Percentiles rank a stretch among this genome's conserved stretches.
phyloP scores from a whole-genome alignment of 208 protist species.

The Trypanosoma lewisi region DNA sequence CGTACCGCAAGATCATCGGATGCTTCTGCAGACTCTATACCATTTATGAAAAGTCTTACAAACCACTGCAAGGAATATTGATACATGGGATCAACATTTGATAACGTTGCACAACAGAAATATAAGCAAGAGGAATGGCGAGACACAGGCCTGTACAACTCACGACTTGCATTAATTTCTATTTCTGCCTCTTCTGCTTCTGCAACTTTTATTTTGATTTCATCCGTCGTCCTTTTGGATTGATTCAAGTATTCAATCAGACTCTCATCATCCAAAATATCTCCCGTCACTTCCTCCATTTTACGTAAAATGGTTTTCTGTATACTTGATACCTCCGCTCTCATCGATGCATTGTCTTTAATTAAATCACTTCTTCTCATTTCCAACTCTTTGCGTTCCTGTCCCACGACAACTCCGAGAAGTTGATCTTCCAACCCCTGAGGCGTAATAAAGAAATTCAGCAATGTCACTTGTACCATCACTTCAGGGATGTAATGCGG shows the following conservation, averaged over 20 bases:
- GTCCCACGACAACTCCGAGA: slow-evolving; percentile 95
- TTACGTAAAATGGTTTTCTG: slow-evolving; percentile 96
- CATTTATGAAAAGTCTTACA: slow-evolving; percentile 92
- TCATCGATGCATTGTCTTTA: slow-evolving; percentile 95
- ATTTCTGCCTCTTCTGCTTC: slow-evolving; percentile 96
- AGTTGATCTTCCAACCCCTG: slow-evolving; percentile 98
- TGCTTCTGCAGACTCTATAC: slow-evolving; percentile 83
- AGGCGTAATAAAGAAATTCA: slow-evolving; percentile 99
- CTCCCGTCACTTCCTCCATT: slow-evolving; percentile 93
- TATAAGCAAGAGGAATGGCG: slow-evolving; percentile 95
- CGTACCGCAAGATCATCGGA: slow-evolving; percentile 83
- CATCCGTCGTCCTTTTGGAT: slow-evolving; percentile 94
- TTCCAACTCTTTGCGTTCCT: slow-evolving; percentile 97
- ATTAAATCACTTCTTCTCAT: slow-evolving; percentile 94
- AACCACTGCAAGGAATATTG: slow-evolving; percentile 98
- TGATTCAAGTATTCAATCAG: slow-evolving; percentile 96
- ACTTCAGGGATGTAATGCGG: slow-evolving; percentile 97
- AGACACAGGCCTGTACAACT: slow-evolving; percentile 95
- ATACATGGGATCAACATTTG: slow-evolving; percentile 96
- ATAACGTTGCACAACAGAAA: slow-evolving; percentile 97
- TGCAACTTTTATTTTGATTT: slow-evolving; percentile 92
- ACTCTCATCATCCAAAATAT: slow-evolving; percentile 97
- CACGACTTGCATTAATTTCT: slow-evolving; percentile 96
- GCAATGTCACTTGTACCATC: slow-evolving; percentile 96
- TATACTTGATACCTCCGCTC: slow-evolving; percentile 94